A percentile compares a stretch with the other conserved stretches of the same genome.
Conservation (phyloP, 345 rosid species). For the Cardiospermum halicacabum region DNA sequence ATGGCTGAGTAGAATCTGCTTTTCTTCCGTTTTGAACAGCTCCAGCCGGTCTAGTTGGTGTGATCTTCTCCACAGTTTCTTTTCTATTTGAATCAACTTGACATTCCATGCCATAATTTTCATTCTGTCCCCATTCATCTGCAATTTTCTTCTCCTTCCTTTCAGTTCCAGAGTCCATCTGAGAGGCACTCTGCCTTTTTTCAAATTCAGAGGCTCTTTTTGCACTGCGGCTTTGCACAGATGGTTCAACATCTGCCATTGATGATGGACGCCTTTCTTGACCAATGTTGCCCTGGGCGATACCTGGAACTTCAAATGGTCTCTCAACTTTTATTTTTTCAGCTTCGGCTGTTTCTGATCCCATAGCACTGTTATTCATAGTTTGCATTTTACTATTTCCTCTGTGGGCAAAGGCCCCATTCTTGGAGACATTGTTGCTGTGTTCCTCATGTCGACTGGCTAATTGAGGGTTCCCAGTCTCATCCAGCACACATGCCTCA, state of each 20-base stretch:
- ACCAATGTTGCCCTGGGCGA: constrained; percentile 15
- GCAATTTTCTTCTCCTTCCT: constrained; percentile 32
- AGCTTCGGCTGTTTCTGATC: constrained; percentile 20
- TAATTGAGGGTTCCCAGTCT: constrained; percentile 20
- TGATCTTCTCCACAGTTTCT: constrained; percentile 30
- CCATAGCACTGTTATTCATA: constrained; percentile 26
- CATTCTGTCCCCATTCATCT: constrained; percentile 28
- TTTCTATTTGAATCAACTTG: constrained; percentile 25
- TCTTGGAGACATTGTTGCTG: constrained; percentile 21
- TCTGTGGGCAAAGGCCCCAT: constrained; percentile 24
- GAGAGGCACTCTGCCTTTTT: constrained; percentile 22
- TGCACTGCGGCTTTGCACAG: constrained; percentile 14
- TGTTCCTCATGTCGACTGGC: constrained; percentile 25
- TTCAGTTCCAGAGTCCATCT: constrained; percentile 19
- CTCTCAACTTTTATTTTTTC: constrained; percentile 10
- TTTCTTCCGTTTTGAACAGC: constrained; percentile 30
- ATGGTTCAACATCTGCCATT: constrained; percentile 18
- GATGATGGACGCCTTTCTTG: constrained; percentile 10
- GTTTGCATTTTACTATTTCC: constrained; percentile 20
- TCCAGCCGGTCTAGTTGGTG: constrained; percentile 31
- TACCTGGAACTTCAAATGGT: constrained; percentile 17
- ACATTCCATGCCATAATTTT: constrained; percentile 23
- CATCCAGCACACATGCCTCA: constrained; percentile 20
- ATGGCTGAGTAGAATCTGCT: constrained; percentile 26
- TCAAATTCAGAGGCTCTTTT: constrained; percentile 23